phyloP scores from a whole-genome alignment of 352 stramenopile genomes.

The Elongisporangium undulatum region DNA sequence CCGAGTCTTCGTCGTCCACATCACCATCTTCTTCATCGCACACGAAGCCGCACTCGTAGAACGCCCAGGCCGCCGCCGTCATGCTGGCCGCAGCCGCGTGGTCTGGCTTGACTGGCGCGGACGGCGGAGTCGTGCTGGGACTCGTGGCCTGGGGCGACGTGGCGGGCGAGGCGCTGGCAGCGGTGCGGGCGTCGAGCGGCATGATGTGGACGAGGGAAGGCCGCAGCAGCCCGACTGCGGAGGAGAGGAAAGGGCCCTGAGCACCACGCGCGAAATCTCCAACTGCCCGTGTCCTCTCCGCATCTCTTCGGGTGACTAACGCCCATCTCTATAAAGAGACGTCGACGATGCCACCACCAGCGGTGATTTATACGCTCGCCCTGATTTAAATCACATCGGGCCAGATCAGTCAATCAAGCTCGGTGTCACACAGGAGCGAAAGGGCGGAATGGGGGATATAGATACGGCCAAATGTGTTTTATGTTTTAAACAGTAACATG shows the following conservation, averaged over 20 bases:
- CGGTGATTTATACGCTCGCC: not conserved
- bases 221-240: not conserved
- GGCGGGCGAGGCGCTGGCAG: not conserved
- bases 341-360: not conserved
- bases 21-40: slow-evolving; percentile 25
- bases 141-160: slow-evolving; percentile 1
- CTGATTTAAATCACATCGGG: not conserved
- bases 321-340: not conserved
- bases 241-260: not conserved
- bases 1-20: slow-evolving; percentile 43
- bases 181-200: not conserved
- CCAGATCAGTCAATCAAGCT: not conserved
- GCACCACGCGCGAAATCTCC: not conserved
- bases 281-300: not conserved
- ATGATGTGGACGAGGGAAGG: not conserved
- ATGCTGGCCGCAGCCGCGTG: slow-evolving; percentile 10
- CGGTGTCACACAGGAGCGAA: not conserved
- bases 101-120: slow-evolving; percentile 10
- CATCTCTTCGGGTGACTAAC: not conserved
- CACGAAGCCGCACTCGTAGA: slow-evolving; percentile 56
- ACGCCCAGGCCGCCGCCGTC: slow-evolving; percentile 28
- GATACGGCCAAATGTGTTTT: not conserved
- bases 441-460: not conserved
- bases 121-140: slow-evolving; percentile 18
- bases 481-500: not conserved